These are phyloP conservation scores for Lachnellula arida DNA, from an alignment of 2,329 filamentous ascomycete species.

Conservation along the genomic window DNA sequence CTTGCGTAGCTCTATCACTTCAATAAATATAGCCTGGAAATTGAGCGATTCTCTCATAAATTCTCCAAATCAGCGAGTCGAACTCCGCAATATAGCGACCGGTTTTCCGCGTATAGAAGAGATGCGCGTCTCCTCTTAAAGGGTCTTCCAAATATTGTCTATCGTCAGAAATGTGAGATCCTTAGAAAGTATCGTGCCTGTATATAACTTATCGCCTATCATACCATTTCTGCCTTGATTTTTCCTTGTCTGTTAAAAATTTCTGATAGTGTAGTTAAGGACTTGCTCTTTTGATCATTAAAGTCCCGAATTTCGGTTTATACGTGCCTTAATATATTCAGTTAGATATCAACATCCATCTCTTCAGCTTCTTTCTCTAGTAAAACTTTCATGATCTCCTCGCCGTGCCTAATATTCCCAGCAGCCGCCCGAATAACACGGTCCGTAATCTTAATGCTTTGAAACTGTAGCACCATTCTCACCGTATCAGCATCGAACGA, in stretches of 20 bases:
- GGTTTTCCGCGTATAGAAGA: not conserved
- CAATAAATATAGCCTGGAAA: not conserved
- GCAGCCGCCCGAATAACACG: conserved; percentile 2
- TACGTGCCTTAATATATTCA: not conserved
- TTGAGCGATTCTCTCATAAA: not conserved
- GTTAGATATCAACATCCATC: not conserved
- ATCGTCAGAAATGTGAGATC: not conserved
- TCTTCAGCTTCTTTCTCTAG: conserved; percentile 6
- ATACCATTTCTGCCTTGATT: not conserved
- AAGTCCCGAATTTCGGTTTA: not conserved
- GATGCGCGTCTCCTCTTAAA: not conserved
- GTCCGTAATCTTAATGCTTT: conserved; percentile 2
- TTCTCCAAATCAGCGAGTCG: not conserved
- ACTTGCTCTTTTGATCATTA: not conserved
- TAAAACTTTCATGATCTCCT: conserved; percentile 2
- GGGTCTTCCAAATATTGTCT: not conserved
- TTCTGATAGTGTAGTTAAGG: not conserved
- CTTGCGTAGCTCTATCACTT: too few species aligned
- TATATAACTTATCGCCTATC: not conserved
- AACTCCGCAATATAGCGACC: not conserved
- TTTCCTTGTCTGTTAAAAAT: not conserved
- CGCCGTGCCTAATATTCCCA: conserved; percentile 3
- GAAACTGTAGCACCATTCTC: not conserved
- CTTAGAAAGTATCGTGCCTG: not conserved
- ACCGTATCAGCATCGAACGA: not conserved